These are phyloP conservation scores for Dryadomyces quercivorus DNA, from an alignment of 2,329 filamentous ascomycete species.

Conservation along the genomic window DNA sequence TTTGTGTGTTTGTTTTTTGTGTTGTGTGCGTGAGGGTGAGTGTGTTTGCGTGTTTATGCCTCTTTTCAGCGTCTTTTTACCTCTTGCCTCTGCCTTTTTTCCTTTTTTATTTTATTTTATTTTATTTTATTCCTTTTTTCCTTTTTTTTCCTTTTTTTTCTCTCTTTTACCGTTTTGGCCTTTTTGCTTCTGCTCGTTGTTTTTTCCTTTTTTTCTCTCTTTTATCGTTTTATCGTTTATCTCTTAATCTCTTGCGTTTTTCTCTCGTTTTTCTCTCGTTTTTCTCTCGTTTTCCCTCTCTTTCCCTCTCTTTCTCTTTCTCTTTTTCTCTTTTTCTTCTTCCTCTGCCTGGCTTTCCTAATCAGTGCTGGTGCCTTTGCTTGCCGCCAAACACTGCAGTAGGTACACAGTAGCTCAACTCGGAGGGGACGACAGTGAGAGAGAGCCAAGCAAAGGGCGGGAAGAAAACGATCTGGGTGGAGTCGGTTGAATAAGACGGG, in stretches of 20 bases:
- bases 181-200: too few relatives aligned
- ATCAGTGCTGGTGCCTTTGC: slow-evolving; percentile 1
- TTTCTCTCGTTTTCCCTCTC: background rate
- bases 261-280: background rate
- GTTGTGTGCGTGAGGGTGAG: too few relatives aligned
- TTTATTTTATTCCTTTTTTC: background rate
- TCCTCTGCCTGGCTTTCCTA: background rate
- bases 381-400: background rate
- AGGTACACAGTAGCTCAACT: background rate
- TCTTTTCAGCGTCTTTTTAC: background rate
- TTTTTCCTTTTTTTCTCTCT: background rate
- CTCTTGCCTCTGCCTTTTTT: background rate
- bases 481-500: background rate
- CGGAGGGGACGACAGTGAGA: background rate
- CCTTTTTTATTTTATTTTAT: background rate
- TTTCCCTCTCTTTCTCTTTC: background rate
- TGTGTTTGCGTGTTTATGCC: too few relatives aligned
- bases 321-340: background rate
- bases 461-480: slow-evolving; percentile 1
- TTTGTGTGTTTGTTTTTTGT: too few relatives aligned
- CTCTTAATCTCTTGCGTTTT: too few relatives aligned
- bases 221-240: too few relatives aligned
- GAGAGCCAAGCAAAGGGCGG: background rate
- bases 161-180: too few relatives aligned
- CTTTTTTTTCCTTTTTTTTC: background rate